Percentiles rank a stretch among this genome's conserved stretches.
Evolutionary conservation across 495 filamentous ascomycete genomes (phyloP).

Genomic region (Clohesyomyces aquaticus): DNA sequence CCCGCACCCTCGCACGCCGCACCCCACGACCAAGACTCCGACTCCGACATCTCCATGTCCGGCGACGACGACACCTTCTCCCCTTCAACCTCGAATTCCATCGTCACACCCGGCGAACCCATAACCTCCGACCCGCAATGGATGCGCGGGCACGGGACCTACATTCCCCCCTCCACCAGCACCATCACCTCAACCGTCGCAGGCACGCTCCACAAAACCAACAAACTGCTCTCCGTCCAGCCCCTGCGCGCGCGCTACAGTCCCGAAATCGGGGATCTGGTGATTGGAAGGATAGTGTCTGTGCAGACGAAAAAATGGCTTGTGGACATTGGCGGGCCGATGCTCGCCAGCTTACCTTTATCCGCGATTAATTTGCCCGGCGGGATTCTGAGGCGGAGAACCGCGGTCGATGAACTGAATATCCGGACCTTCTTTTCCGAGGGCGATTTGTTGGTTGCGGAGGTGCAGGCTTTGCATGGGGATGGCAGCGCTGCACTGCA

Average conservation of each 20-base stretch:
- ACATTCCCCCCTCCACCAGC: constrained; percentile 60
- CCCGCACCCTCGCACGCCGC: constrained; percentile 41
- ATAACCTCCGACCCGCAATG: constrained; percentile 92
- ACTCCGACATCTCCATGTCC: constrained; percentile 64
- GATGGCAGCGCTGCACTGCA: constrained; percentile 87
- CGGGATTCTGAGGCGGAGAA: constrained; percentile 86
- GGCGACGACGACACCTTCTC: constrained; percentile 43
- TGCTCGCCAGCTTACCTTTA: constrained; percentile 80
- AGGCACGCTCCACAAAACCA: constrained; percentile 84
- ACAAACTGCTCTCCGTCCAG: constrained; percentile 90
- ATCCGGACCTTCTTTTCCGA: constrained; percentile 92
- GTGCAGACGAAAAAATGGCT: constrained; percentile 90
- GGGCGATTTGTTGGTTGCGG: constrained; percentile 85
- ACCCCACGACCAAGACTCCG: constrained; percentile 52
- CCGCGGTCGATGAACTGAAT: constrained; percentile 91
- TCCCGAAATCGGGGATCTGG: constrained; percentile 92
- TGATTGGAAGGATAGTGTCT: constrained; percentile 90
- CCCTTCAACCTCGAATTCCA: constrained; percentile 53
- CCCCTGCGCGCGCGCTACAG: constrained; percentile 92
- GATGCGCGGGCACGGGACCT: constrained; percentile 89
- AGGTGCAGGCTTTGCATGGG: constrained; percentile 80
- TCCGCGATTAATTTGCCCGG: constrained; percentile 92
- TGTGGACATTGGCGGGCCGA: constrained; percentile 84
- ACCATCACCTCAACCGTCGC: constrained; percentile 84
- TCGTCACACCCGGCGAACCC: constrained; percentile 87